Evolutionary conservation across 2,329 filamentous ascomycete genomes (phyloP), one percentile per base, ranked within the genome.

Genomic region (Epichloe bromicola): DNA sequence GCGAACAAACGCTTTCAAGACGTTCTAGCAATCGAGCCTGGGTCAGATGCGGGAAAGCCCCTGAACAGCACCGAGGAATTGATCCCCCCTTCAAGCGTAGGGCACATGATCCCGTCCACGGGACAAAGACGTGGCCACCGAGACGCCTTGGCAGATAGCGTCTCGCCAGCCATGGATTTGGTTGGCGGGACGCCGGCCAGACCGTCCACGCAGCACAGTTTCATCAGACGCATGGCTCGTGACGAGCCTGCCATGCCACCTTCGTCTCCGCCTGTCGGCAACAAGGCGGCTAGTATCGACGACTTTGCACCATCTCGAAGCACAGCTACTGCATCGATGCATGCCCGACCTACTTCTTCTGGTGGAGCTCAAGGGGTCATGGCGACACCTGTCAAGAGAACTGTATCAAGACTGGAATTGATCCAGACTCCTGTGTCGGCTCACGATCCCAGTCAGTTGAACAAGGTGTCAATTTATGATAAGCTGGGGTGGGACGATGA

Each of bases 401-500:
- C 58, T 43, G 59, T 58, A 40, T 51, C 56, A 5, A 53, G 52
- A 34, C 41, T 51, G n/a, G 47, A 56, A 11, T 34, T 55, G 19
- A 50, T 50, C 3, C 55, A 51, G 15, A 59, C 51, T 52, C 55
- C 57, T 30, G 42, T 57, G 30, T 49, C 51, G 26, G 50, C 51
- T 6, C 48, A 54, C 33, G 52, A 53, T 49, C 47, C 53, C 34
- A 20, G 7, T 11, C 51, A 54, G 54, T 56, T 56, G 48, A 66
- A 60, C 53, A 61, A 63, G 36, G 54, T 65, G 55, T 75, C 73
- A 11, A 74, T 81, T 48, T 82, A 76, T 57, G 69, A 77, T 57
- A 67, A 66, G 56, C 61, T 81, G 41, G 78, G 78, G 44, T 82
- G 78, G 78, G 75, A 80, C 58, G 71, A 79, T 53, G 75, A 80